A percentile compares a stretch with the other conserved stretches of the same genome.
These are phyloP conservation scores for Achaetomiella virescens DNA, from an alignment of 495 filamentous ascomycete genomes.

Conservation along the genomic window DNA sequence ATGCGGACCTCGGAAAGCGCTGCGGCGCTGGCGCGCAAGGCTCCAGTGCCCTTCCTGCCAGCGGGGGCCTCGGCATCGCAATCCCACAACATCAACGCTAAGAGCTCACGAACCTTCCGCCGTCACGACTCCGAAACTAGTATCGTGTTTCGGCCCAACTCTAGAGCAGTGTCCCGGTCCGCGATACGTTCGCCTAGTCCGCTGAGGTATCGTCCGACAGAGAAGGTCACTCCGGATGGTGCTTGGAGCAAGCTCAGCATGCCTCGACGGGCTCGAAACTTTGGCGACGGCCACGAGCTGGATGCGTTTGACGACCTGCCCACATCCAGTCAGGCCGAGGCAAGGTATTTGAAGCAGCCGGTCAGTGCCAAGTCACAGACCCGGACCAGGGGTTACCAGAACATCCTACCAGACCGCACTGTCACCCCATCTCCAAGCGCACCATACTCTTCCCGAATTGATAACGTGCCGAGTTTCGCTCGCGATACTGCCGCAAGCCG, in stretches of 20 bases:
- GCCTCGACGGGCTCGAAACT: conserved; percentile 67
- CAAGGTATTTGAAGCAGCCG: conserved; percentile 74
- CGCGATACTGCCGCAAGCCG: conserved; percentile 88
- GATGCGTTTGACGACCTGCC: conserved; percentile 93
- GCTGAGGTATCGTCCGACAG: conserved; percentile 32
- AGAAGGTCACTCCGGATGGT: conserved; percentile 37
- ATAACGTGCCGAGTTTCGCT: conserved; percentile 74
- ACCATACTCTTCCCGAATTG: conserved; percentile 49
- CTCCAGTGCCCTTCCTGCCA: conserved; percentile 71
- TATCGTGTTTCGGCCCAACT: conserved; percentile 49
- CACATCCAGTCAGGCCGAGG: conserved; percentile 75
- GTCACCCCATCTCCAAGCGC: conserved; percentile 52
- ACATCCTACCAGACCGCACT: conserved; percentile 42
- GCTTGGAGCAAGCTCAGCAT: conserved; percentile 57
- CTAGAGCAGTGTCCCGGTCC: conserved; percentile 49
- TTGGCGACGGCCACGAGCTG: conserved; percentile 87
- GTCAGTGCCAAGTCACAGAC: conserved; percentile 59
- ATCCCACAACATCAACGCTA: conserved; percentile 73
- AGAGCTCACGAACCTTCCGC: conserved; percentile 60
- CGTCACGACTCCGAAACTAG: conserved; percentile 66
- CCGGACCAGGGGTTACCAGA: conserved; percentile 56
- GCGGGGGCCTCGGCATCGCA: conserved; percentile 65
- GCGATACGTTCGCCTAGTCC: conserved; percentile 53
- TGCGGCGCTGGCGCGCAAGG: conserved; percentile 47
- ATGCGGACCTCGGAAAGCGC: conserved; percentile 49